Conservation (phyloP, 2,329 filamentous ascomycete species). For the Microsporum canis region DNA sequence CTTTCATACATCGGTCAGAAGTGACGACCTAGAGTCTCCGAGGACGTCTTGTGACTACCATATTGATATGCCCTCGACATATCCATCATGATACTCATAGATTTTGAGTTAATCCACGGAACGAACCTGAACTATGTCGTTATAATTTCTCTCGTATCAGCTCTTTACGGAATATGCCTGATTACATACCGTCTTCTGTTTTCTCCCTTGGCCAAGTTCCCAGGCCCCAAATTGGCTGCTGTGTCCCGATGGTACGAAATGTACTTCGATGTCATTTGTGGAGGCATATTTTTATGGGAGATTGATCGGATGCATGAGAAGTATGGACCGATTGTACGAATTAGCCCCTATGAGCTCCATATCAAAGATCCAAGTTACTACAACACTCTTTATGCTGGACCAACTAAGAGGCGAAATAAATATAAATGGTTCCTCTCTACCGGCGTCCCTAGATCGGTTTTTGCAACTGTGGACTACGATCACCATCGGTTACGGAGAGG, state of each 20-base stretch:
- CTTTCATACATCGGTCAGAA: too few species aligned
- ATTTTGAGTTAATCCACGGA: neutral
- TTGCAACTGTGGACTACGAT: conserved; percentile 17
- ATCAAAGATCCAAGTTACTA: conserved; percentile 15
- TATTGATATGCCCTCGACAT: neutral
- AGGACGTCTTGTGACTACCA: neutral
- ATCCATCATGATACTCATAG: neutral
- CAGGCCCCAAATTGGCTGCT: conserved; percentile 18
- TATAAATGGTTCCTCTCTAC: conserved; percentile 14
- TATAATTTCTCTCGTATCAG: neutral
- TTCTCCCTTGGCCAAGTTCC: conserved; percentile 17
- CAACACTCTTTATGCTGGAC: conserved; percentile 12
- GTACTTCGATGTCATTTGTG: conserved; percentile 15
- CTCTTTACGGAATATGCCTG: neutral
- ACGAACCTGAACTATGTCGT: neutral
- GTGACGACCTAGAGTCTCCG: too few species aligned
- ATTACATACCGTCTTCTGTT: conserved; percentile 18
- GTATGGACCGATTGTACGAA: conserved; percentile 16
- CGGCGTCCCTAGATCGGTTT: conserved; percentile 18
- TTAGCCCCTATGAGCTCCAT: conserved; percentile 17
- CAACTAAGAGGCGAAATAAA: conserved; percentile 13
- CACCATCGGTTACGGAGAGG: conserved; percentile 18
- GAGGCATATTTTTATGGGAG: conserved; percentile 13
- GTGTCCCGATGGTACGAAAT: conserved; percentile 14
- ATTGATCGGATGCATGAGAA: conserved; percentile 15